Conservation (phyloP, 83 land plant genomes). For the Thuja plicata region DNA sequence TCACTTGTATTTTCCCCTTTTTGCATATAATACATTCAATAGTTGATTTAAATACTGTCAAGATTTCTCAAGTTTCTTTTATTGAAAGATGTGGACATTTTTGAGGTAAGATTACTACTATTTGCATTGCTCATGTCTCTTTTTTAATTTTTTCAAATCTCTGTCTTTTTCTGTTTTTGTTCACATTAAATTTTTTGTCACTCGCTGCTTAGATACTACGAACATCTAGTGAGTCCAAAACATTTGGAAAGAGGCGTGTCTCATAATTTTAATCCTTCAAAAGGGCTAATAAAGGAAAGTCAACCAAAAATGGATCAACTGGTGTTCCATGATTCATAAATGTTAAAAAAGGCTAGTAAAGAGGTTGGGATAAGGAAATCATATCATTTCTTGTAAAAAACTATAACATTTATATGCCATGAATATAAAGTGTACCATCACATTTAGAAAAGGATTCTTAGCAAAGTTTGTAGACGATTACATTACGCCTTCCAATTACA, state of each 20-base stretch:
- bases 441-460: no score
- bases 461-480: no score
- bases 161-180: neutral
- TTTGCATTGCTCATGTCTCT: neutral
- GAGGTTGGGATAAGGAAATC: no score
- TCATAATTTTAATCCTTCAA: neutral
- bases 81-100: slow-evolving; percentile 24
- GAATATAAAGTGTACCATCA: no score
- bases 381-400: no score
- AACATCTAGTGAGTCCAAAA: neutral
- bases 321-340: no score
- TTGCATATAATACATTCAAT: no score
- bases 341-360: no score
- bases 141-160: no score
- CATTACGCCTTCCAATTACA: no score
- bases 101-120: neutral
- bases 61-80: slow-evolving; percentile 14
- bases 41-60: neutral
- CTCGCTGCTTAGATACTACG: neutral
- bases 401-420: no score
- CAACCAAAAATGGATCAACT: no score
- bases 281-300: neutral
- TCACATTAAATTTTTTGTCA: neutral
- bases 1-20: neutral
- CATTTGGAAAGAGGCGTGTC: neutral